Base-by-base conservation (phyloP, 2,329 filamentous ascomycete species). In the Trichocomaceae sp. region DNA sequence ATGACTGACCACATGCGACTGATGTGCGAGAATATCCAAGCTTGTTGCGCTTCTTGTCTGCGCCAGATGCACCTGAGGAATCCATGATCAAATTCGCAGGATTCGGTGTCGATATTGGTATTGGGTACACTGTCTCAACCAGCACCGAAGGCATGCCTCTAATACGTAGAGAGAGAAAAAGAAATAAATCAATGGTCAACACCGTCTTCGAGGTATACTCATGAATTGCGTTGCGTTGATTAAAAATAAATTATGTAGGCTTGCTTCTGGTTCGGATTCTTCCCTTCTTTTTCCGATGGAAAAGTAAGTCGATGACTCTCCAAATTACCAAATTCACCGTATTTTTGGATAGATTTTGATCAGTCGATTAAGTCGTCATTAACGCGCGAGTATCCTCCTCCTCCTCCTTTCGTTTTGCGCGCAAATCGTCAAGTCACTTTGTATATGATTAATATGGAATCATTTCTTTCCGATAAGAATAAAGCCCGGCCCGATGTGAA, bases 1-100 rank as follows among this genome's bases (percentile, higher is more conserved):
- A 42, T n/a, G 55, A 84, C 91, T 83, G 81, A 97, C 92, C 87
- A 77, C 92, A 97, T 63, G 92, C 93, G 63, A 96, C 89, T 45
- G 91, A 95, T 35, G 90, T 96, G 66, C 92, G 84, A 75, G 96
- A 92, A 69, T 97, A 97, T 39, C 92, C 92, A 58, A 97, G 79
- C 73, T 95, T 96, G 72, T 96, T 96, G 67, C 91, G 84, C 67
- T 84, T 83, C 69, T 87, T 87, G 63, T 87, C 82, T 35, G 81
- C 78, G 51, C 61, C 54, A 45, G 66, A 66, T 46, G 64, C 62
- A 51, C 59, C 62, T 57, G 64, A 62, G 56, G 55, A 54, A 48
- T 74, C 71, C 71, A 72, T 72, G 58, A 61, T 47, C 33, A 42
- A 33, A 22, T 29, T 53, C 10, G 52, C 61, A 57, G 66, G 59